Conservation (phyloP, 1,284 basidiomycete genomes). For the Apiotrichum porosum region DNA sequence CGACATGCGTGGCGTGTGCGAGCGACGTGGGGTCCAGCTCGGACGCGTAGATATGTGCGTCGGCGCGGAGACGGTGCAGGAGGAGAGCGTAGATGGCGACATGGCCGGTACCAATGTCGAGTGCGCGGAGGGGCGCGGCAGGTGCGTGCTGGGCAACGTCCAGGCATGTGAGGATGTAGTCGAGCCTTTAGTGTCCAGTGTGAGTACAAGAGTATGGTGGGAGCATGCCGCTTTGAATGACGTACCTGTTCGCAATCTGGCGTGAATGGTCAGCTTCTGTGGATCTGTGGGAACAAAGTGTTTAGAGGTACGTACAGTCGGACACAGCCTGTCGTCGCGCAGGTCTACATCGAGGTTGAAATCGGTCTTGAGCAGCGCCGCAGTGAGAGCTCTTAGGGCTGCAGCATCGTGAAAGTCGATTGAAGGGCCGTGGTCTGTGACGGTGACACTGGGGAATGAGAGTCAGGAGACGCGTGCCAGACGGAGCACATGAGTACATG, state of each 20-base stretch:
- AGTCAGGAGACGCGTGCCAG: not conserved
- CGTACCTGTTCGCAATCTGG: conserved; percentile 45
- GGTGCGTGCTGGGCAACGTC: conserved; percentile 45
- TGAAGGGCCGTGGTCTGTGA: conserved; percentile 12
- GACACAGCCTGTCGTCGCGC: conserved; percentile 71
- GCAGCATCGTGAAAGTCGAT: conserved; percentile 69
- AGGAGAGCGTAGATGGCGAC: conserved; percentile 85
- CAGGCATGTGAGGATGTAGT: conserved; percentile 70
- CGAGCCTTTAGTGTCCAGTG: conserved; percentile 57
- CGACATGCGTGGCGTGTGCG: conserved; percentile 55
- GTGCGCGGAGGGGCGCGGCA: conserved; percentile 34
- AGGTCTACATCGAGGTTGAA: conserved; percentile 62
- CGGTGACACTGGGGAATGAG: conserved; percentile 15
- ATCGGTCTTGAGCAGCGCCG: conserved; percentile 68
- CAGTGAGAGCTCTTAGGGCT: conserved; percentile 69
- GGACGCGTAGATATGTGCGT: conserved; percentile 60
- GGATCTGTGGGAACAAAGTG: too few relatives aligned
- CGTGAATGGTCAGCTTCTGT: too few relatives aligned
- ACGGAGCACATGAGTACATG: not conserved
- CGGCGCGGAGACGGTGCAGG: conserved; percentile 56
- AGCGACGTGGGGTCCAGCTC: conserved; percentile 66
- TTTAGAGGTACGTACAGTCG: conserved; percentile 59
- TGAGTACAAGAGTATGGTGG: not conserved
- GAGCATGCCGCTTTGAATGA: too few relatives aligned
- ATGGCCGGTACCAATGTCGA: conserved; percentile 76